A percentile compares a stretch with the other conserved stretches of the same genome.
Conservation (phyloP, 805 yeast species). For the Teunomyces pallodes region DNA sequence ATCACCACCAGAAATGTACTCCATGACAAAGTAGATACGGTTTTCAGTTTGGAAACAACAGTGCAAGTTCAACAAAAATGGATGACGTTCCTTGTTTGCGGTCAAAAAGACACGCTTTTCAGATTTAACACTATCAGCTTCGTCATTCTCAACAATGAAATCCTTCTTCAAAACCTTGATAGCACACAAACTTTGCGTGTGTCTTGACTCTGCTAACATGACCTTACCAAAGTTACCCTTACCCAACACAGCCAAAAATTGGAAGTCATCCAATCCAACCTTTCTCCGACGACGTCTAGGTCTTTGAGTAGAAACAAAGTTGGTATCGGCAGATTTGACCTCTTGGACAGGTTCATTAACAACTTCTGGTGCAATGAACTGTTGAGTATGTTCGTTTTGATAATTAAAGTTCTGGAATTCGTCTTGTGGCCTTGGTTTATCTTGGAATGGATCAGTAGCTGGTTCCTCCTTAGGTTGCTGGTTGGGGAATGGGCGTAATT, state of each 20-base stretch:
- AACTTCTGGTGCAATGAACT: slow-evolving; percentile 12
- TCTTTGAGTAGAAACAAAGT: slow-evolving; percentile 19
- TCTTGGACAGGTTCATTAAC: slow-evolving; percentile 1
- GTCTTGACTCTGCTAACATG: slow-evolving; percentile 92
- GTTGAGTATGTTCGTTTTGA: slow-evolving; percentile 19
- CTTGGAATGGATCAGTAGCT: slow-evolving; percentile 3
- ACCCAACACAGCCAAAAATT: slow-evolving; percentile 90
- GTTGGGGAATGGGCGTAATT: neutral
- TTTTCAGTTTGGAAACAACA: slow-evolving; percentile 98
- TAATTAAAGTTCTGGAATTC: slow-evolving; percentile 27
- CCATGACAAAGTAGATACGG: slow-evolving; percentile 97
- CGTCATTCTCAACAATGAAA: slow-evolving; percentile 91
- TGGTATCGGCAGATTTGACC: neutral
- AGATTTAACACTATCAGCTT: slow-evolving; percentile 90
- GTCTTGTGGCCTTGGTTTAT: slow-evolving; percentile 7
- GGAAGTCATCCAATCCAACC: slow-evolving; percentile 92
- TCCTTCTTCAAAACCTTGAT: slow-evolving; percentile 96
- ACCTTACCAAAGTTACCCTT: slow-evolving; percentile 99
- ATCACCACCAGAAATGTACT: slow-evolving; percentile 96
- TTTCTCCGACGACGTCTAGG: slow-evolving; percentile 53
- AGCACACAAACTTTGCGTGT: slow-evolving; percentile 80
- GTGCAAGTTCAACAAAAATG: slow-evolving; percentile 84
- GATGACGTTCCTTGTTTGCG: slow-evolving; percentile 87
- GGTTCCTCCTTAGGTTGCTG: slow-evolving; percentile 4
- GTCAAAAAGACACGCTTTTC: slow-evolving; percentile 88